Percentiles rank a stretch among this genome's conserved stretches.
Evolutionary conservation across 1,139 yeast genomes (phyloP).

Genomic region (Zygosaccharomyces sapae): DNA sequence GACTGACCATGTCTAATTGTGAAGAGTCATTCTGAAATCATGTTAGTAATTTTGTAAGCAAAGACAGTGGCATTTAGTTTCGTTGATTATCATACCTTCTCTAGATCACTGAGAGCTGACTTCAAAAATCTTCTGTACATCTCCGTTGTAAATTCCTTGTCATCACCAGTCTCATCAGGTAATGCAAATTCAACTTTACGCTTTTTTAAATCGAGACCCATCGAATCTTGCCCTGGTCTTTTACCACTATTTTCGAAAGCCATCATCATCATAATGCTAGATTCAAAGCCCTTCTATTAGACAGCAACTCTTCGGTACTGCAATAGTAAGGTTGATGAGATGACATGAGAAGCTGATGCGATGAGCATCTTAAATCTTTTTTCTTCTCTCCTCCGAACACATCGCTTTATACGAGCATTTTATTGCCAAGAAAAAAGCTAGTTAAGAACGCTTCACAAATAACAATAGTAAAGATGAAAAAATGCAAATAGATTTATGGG

Average conservation of each 20-base stretch:
- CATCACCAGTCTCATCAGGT: conserved; percentile 21
- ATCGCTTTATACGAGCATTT: too few relatives aligned
- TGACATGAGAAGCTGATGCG: conserved; percentile 4
- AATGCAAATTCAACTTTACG: conserved; percentile 33
- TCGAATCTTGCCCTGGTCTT: conserved; percentile 24
- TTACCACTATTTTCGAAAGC: conserved; percentile 32
- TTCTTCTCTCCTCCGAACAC: conserved; percentile 8
- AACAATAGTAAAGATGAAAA: too few relatives aligned
- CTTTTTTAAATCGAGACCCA: conserved; percentile 25
- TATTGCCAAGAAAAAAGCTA: too few relatives aligned
- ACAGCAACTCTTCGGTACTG: too few relatives aligned
- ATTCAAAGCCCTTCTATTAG: not conserved
- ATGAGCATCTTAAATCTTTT: conserved; percentile 17
- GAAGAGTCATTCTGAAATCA: conserved; percentile 38
- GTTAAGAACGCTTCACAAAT: too few relatives aligned
- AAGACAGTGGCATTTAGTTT: conserved; percentile 2
- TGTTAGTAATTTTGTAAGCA: conserved; percentile 9
- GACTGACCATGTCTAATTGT: conserved; percentile 45
- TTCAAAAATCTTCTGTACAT: conserved; percentile 62
- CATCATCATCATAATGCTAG: conserved; percentile 26
- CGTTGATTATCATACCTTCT: conserved; percentile 44
- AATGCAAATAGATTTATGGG: too few relatives aligned
- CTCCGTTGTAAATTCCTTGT: conserved; percentile 38
- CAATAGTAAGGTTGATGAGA: too few relatives aligned
- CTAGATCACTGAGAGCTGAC: conserved; percentile 67